Evolutionary conservation across 2,329 filamentous ascomycete genomes (phyloP).

Genomic region (Dryadomyces sulphureus): DNA sequence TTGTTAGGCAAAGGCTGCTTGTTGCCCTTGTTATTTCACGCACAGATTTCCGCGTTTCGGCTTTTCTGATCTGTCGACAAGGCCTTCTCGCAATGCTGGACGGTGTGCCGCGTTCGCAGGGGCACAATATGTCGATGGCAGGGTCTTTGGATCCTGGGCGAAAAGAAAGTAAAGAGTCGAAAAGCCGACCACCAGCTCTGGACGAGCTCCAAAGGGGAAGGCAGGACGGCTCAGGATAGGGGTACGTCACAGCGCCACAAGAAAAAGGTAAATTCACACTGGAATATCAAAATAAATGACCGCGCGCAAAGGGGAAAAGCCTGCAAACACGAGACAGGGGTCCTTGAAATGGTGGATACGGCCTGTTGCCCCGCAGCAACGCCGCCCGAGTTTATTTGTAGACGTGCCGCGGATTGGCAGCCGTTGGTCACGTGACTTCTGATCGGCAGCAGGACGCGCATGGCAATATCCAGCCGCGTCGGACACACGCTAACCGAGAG

Average conservation of each 20-base stretch:
- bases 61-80: background rate
- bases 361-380: background rate
- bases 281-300: constrained; percentile 1
- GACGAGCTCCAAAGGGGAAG: background rate
- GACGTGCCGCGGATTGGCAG: too few relatives aligned
- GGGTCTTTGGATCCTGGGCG: too few relatives aligned
- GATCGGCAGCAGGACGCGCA: too few relatives aligned
- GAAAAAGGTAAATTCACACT: background rate
- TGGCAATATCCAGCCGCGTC: too few relatives aligned
- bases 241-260: background rate
- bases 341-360: background rate
- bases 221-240: background rate
- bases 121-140: too few relatives aligned
- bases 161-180: too few relatives aligned
- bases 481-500: too few relatives aligned
- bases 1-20: background rate
- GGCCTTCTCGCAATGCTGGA: too few relatives aligned
- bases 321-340: constrained; percentile 1
- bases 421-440: too few relatives aligned
- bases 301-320: constrained; percentile 1
- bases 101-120: too few relatives aligned
- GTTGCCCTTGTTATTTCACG: background rate
- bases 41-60: background rate
- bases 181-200: too few relatives aligned
- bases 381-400: too few relatives aligned